Conservation (phyloP, 2,329 filamentous ascomycete species). For the Botrytis cinerea region DNA sequence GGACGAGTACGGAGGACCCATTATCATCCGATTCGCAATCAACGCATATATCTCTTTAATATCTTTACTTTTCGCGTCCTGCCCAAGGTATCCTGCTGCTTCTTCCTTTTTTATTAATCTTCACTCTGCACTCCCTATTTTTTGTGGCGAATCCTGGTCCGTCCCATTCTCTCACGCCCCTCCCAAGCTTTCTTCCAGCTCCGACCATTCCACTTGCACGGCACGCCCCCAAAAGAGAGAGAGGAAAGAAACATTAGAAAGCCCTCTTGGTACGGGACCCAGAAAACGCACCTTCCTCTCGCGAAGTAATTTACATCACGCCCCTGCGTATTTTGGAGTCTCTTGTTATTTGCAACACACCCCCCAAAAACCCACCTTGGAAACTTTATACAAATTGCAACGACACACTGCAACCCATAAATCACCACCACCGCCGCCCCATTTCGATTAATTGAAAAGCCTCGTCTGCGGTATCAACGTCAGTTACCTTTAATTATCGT, state of each 20-base stretch:
- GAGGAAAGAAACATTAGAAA: conserved; percentile 4
- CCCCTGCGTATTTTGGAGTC: conserved; percentile 1
- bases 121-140: conserved; percentile 1
- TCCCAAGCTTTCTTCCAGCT: neutral
- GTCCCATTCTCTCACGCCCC: neutral
- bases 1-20: neutral
- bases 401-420: conserved; percentile 1
- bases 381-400: conserved; percentile 16
- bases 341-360: neutral
- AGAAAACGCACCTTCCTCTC: conserved; percentile 3
- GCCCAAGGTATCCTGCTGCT: neutral
- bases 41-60: neutral
- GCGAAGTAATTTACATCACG: conserved; percentile 9
- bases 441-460: neutral
- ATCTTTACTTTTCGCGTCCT: neutral
- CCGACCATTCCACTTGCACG: neutral
- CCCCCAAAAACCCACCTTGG: conserved; percentile 6
- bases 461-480: conserved; percentile 2
- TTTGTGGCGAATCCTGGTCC: conserved; percentile 6
- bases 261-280: neutral
- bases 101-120: neutral
- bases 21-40: conserved; percentile 5
- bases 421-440: neutral
- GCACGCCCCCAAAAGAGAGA: neutral
- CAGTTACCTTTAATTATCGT: neutral